Percentiles rank a stretch among this genome's conserved stretches.
Evolutionary conservation across 1,139 yeast species (phyloP).

Genomic region (Lodderomyces pseudojiufengensis): DNA sequence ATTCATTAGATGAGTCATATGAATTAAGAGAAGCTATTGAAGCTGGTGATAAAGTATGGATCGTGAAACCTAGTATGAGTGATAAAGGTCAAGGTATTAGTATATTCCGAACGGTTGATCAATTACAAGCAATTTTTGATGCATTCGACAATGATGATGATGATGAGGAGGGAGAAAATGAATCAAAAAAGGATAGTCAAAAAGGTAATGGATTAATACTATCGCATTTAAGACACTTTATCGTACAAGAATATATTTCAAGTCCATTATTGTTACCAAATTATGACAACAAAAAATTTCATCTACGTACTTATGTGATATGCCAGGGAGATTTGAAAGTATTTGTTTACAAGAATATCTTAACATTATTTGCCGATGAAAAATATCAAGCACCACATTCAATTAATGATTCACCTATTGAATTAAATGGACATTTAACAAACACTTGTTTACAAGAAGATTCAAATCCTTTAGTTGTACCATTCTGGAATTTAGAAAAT

Average conservation of each 20-base stretch:
- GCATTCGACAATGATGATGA: constrained; percentile 71
- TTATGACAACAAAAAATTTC: constrained; percentile 76
- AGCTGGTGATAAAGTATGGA: constrained; percentile 66
- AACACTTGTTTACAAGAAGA: constrained; percentile 83
- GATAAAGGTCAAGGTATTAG: constrained; percentile 96
- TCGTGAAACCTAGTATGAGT: constrained; percentile 93
- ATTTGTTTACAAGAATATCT: constrained; percentile 71
- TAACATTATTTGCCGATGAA: constrained; percentile 72
- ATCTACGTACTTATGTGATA: constrained; percentile 81
- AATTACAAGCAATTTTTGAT: constrained; percentile 78
- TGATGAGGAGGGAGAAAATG: constrained; percentile 52
- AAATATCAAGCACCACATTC: constrained; percentile 42
- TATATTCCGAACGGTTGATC: constrained; percentile 70
- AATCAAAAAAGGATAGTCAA: constrained; percentile 40
- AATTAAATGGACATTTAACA: constrained; percentile 74
- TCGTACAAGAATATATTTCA: constrained; percentile 74
- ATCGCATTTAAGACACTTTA: constrained; percentile 85
- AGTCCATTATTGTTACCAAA: constrained; percentile 62
- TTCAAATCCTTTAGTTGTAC: constrained; percentile 51
- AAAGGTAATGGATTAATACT: constrained; percentile 61
- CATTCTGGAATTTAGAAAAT: constrained; percentile 59
- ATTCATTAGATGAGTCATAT: constrained; percentile 85
- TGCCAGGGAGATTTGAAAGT: constrained; percentile 72
- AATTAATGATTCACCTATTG: constrained; percentile 30
- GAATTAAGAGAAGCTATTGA: constrained; percentile 80